A percentile compares a stretch with the other conserved stretches of the same genome.
These are phyloP conservation scores for Alternaria viburni DNA, from an alignment of 2,329 filamentous ascomycete genomes.

Conservation along the genomic window DNA sequence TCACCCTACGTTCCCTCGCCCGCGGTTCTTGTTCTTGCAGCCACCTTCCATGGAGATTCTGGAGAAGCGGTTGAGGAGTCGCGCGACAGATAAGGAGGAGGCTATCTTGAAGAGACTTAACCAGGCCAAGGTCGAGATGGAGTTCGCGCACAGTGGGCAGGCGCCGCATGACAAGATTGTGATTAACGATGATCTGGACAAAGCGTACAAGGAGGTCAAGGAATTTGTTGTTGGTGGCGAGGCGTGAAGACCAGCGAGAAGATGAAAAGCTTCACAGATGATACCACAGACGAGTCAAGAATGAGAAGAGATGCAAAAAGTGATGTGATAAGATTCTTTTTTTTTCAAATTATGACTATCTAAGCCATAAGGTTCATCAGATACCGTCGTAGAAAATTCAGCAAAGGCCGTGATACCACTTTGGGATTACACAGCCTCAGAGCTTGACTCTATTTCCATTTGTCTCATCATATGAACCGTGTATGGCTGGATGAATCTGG, in stretches of 20 bases:
- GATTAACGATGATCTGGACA: conserved; percentile 59
- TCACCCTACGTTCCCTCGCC: conserved; percentile 67
- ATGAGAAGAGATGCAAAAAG: background rate
- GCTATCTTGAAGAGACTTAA: conserved; percentile 56
- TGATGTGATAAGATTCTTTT: background rate
- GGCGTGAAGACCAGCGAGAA: conserved; percentile 17
- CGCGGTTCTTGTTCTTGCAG: conserved; percentile 83
- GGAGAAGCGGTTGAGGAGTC: conserved; percentile 62
- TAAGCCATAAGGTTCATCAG: conserved; percentile 51
- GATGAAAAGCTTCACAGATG: background rate
- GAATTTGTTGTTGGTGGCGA: conserved; percentile 56
- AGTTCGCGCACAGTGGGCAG: conserved; percentile 46
- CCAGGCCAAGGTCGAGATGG: conserved; percentile 55
- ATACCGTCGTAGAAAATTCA: conserved; percentile 56
- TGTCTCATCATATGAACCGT: conserved; percentile 80
- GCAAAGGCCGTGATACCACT: conserved; percentile 52
- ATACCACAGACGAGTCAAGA: conserved; percentile 11
- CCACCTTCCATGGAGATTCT: conserved; percentile 78
- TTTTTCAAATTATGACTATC: conserved; percentile 23
- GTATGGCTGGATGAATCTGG: conserved; percentile 58
- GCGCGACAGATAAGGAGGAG: conserved; percentile 55
- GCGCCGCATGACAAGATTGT: conserved; percentile 61
- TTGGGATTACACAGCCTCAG: conserved; percentile 68
- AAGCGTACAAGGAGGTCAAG: conserved; percentile 57
- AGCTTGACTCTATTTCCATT: conserved; percentile 98